phyloP scores from a whole-genome alignment of 2,329 filamentous ascomycete species.

The Cadophora gregata region DNA sequence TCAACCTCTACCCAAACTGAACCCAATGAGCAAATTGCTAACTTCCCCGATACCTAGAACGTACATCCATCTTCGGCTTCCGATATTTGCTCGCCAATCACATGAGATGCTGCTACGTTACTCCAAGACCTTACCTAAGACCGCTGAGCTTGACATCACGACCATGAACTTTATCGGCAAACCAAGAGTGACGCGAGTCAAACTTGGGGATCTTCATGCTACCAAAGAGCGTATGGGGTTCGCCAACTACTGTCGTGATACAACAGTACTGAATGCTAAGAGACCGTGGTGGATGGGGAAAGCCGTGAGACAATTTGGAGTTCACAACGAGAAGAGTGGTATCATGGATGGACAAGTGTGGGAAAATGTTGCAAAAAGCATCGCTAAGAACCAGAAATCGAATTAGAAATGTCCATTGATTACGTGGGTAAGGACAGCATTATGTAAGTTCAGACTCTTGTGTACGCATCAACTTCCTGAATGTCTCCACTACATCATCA shows the following conservation, averaged over 20 bases:
- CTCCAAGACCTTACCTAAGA: slow-evolving; percentile 55
- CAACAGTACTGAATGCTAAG: slow-evolving; percentile 31
- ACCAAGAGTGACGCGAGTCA: slow-evolving; percentile 42
- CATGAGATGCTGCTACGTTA: slow-evolving; percentile 57
- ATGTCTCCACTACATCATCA: background rate
- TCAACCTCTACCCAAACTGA: no score
- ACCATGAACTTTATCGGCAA: slow-evolving; percentile 50
- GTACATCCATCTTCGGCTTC: slow-evolving; percentile 73
- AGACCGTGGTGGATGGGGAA: slow-evolving; percentile 42
- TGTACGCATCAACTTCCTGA: background rate
- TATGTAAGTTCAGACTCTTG: background rate
- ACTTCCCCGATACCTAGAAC: no score
- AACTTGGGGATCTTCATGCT: slow-evolving; percentile 39
- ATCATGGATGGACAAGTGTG: slow-evolving; percentile 39
- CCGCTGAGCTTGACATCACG: slow-evolving; percentile 48
- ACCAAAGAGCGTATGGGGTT: slow-evolving; percentile 40
- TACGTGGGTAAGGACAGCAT: background rate
- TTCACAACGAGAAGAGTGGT: slow-evolving; percentile 37
- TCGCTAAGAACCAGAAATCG: slow-evolving; percentile 28
- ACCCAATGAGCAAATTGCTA: no score
- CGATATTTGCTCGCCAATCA: slow-evolving; percentile 67
- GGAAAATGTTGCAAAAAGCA: slow-evolving; percentile 38
- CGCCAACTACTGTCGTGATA: slow-evolving; percentile 42
- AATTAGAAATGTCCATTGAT: slow-evolving; percentile 3
- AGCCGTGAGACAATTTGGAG: slow-evolving; percentile 39